Evolutionary conservation across 129 eudicot genomes (phyloP).

Genomic region (Chrysanthemum seticuspe): DNA sequence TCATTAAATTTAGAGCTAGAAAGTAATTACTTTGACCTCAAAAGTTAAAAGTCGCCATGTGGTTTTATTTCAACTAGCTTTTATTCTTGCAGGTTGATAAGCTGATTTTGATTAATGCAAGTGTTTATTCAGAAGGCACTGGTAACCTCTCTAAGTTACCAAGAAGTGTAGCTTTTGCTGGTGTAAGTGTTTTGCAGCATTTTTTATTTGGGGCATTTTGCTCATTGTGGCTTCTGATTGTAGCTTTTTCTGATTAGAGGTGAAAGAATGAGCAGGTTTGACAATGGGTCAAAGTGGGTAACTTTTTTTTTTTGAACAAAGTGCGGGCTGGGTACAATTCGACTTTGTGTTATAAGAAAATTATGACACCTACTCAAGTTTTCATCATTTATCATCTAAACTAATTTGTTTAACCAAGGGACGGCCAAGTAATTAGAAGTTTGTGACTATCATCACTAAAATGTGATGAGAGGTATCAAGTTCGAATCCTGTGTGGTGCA

Average conservation of each 20-base stretch:
- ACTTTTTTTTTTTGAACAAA: neutral
- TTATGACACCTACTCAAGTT: too few relatives aligned
- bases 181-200: slow-evolving; percentile 43
- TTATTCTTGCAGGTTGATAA: slow-evolving; percentile 66
- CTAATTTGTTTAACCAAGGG: too few relatives aligned
- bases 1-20: neutral
- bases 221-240: neutral
- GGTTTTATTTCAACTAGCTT: neutral
- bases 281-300: neutral
- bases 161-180: slow-evolving; percentile 61
- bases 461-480: too few relatives aligned
- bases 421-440: too few relatives aligned
- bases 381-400: too few relatives aligned
- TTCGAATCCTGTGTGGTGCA: too few relatives aligned
- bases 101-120: slow-evolving; percentile 83
- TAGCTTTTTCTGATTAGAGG: neutral
- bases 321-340: neutral
- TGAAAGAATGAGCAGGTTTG: neutral
- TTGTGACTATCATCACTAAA: too few relatives aligned
- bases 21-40: slow-evolving; percentile 10
- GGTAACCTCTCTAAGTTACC: slow-evolving; percentile 77
- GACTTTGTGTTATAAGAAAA: too few relatives aligned
- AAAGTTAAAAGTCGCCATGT: slow-evolving; percentile 5
- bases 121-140: slow-evolving; percentile 92
- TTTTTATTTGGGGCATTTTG: neutral